Percentiles rank a stretch among this genome's conserved stretches.
Conservation (phyloP, 2,329 filamentous ascomycete species). For the Aspergillus ochraceus region DNA sequence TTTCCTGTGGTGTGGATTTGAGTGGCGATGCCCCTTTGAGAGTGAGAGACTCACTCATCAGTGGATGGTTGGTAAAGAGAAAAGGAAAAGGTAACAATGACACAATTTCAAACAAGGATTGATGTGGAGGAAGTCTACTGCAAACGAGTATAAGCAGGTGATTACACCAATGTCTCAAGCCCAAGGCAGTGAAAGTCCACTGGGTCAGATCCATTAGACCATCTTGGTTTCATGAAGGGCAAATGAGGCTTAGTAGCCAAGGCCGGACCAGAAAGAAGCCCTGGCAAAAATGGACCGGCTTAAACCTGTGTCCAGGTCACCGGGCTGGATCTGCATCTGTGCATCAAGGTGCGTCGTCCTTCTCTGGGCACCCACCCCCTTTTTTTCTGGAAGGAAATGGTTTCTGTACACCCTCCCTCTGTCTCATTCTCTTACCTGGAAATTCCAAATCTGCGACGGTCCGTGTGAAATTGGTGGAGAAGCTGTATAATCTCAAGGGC, state of each 20-base stretch:
- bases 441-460: neutral
- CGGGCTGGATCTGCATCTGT: slow-evolving; percentile 14
- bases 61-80: neutral
- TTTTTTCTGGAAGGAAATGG: neutral
- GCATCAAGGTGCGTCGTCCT: slow-evolving; percentile 7
- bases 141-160: slow-evolving; percentile 17
- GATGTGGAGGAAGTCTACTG: slow-evolving; percentile 2
- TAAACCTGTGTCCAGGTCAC: slow-evolving; percentile 14
- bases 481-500: neutral
- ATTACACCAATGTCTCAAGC: slow-evolving; percentile 21
- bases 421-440: neutral
- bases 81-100: neutral
- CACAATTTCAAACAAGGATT: neutral
- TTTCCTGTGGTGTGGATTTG: neutral
- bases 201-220: slow-evolving; percentile 8
- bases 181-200: slow-evolving; percentile 3
- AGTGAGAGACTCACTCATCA: neutral
- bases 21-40: neutral
- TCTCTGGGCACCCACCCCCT: neutral
- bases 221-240: slow-evolving; percentile 7
- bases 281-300: slow-evolving; percentile 11
- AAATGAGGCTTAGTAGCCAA: slow-evolving; percentile 13
- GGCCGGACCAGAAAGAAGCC: slow-evolving; percentile 6
- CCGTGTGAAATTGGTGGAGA: neutral
- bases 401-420: neutral